Percentiles rank a stretch among this genome's conserved stretches.
phyloP scores from a whole-genome alignment of 441 rosid genomes.

The Hypseocharis bilobata region DNA sequence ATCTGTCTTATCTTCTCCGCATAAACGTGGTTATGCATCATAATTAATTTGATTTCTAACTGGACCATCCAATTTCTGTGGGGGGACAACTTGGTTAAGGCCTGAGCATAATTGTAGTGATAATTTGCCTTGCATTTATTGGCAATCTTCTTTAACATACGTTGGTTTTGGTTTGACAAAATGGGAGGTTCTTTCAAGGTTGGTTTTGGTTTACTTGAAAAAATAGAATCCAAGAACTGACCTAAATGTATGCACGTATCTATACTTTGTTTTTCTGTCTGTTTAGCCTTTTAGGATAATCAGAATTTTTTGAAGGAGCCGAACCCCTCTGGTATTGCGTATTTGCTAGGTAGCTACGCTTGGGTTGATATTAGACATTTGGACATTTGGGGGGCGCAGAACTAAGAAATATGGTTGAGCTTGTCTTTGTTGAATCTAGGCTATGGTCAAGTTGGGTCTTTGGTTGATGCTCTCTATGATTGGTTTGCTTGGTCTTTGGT shows the following conservation, averaged over 20 bases:
- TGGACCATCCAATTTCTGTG: not conserved
- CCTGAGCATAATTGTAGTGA: not conserved
- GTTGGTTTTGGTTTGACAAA: slow-evolving; percentile 7
- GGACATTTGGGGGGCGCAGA: not conserved
- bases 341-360: not conserved
- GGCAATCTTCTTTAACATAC: not conserved
- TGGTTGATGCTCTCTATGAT: not conserved
- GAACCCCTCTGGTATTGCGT: too few relatives aligned
- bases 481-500: not conserved
- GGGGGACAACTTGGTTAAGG: not conserved
- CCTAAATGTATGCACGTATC: not conserved
- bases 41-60: slow-evolving; percentile 5
- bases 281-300: too few relatives aligned
- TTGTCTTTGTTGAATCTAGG: not conserved
- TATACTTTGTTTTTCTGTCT: too few relatives aligned
- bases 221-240: not conserved
- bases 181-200: not conserved
- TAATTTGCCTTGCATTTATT: not conserved
- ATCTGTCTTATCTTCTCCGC: not conserved
- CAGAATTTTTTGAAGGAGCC: too few relatives aligned
- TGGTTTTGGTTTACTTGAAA: not conserved
- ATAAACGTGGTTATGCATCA: not conserved
- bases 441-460: not conserved
- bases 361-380: not conserved
- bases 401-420: not conserved